A percentile compares a stretch with the other conserved stretches of the same genome.
Evolutionary conservation across 1,284 basidiomycete genomes (phyloP).

Genomic region (Grifola frondosa): DNA sequence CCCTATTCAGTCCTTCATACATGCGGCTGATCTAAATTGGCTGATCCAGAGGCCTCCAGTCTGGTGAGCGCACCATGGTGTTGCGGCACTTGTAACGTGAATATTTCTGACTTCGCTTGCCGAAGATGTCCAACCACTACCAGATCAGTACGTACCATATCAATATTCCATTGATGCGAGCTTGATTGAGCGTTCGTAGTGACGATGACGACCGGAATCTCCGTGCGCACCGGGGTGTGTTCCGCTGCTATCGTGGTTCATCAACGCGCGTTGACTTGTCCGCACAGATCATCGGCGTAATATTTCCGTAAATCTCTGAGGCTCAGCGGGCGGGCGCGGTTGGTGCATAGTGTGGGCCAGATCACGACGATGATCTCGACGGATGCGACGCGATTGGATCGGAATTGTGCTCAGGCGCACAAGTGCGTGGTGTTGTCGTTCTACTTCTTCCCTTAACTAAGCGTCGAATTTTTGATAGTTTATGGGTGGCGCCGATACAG

Average conservation of each 20-base stretch:
- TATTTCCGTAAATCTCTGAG: conserved; percentile 74
- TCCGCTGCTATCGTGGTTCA: neutral
- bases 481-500: conserved; percentile 60
- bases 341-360: conserved; percentile 61
- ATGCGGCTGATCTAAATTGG: neutral
- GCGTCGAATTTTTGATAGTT: conserved; percentile 35
- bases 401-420: conserved; percentile 47
- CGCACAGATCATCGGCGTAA: conserved; percentile 56
- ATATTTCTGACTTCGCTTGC: neutral
- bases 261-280: neutral
- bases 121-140: conserved; percentile 53
- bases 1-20: neutral
- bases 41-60: conserved; percentile 48
- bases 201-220: conserved; percentile 52
- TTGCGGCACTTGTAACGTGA: too few species aligned
- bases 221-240: conserved; percentile 50
- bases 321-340: conserved; percentile 62
- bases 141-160: conserved; percentile 45
- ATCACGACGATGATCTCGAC: conserved; percentile 73
- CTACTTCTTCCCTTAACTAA: conserved; percentile 8
- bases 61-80: conserved; percentile 37
- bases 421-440: conserved; percentile 36
- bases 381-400: conserved; percentile 55
- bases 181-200: conserved; percentile 32
- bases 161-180: neutral